These are phyloP conservation scores for Ceratocystis colombiana DNA, from an alignment of 2,329 filamentous ascomycete species.

Conservation along the genomic window DNA sequence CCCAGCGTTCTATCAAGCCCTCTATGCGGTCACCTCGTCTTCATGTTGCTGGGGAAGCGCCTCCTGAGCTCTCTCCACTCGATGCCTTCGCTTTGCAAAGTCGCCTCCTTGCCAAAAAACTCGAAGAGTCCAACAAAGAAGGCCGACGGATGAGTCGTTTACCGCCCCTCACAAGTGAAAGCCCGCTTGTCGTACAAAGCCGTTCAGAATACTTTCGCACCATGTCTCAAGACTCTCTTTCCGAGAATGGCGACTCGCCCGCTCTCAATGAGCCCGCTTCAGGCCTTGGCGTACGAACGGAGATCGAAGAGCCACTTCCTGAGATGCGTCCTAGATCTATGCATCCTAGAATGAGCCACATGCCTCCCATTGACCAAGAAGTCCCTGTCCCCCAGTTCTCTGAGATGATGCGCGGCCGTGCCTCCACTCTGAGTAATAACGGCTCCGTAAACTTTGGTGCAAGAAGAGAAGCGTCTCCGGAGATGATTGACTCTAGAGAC, in stretches of 20 bases:
- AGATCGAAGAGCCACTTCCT: slow-evolving; percentile 48
- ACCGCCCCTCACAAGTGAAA: slow-evolving; percentile 70
- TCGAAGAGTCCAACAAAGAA: slow-evolving; percentile 65
- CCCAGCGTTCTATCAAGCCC: slow-evolving; percentile 37
- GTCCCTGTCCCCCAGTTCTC: slow-evolving; percentile 21
- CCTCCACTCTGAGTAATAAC: slow-evolving; percentile 14
- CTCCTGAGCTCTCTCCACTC: slow-evolving; percentile 83
- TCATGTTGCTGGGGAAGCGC: slow-evolving; percentile 68
- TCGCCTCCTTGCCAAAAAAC: slow-evolving; percentile 72
- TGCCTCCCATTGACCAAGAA: slow-evolving; percentile 39
- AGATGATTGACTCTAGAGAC: slow-evolving; percentile 34
- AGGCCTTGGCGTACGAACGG: slow-evolving; percentile 43
- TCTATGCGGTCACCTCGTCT: slow-evolving; percentile 63
- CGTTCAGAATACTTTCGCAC: slow-evolving; percentile 75
- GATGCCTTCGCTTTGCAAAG: slow-evolving; percentile 93
- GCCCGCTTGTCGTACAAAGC: slow-evolving; percentile 63
- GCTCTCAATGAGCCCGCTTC: slow-evolving; percentile 30
- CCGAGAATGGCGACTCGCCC: slow-evolving; percentile 27
- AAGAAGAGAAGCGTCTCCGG: slow-evolving; percentile 49
- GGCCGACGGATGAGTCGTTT: slow-evolving; percentile 76
- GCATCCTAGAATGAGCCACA: slow-evolving; percentile 62
- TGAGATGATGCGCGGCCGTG: slow-evolving; percentile 24
- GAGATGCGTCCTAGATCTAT: slow-evolving; percentile 58
- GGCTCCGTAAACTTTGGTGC: slow-evolving; percentile 38
- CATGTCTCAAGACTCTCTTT: slow-evolving; percentile 52